Base-by-base conservation (phyloP, 192 early-diverging fungal genomes). In the Umbelopsis isabellina region DNA sequence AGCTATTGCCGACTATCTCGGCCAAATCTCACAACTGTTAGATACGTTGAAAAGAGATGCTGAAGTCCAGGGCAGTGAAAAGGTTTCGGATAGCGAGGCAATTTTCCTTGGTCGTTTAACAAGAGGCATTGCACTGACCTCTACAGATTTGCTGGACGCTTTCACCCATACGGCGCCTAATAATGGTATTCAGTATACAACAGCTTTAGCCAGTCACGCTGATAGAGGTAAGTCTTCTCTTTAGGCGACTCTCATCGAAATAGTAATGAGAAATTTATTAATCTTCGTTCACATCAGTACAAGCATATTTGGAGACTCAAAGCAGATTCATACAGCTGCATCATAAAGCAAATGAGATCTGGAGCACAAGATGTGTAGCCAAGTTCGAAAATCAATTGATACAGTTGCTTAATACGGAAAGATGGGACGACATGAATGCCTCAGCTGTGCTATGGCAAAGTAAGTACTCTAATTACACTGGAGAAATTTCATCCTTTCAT, bases 401-500 rank as follows among this genome's bases (percentile, higher is more conserved):
- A 30, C 23, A 66, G 15, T 69, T 70, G 15, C 65, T 86, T 44
- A 23, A n/a, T 3, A 68, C 66, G 6, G 61, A 76, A 0, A 68
- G 71, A 33, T 86, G 85, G 85, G 72, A 79, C 70, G 74, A 79
- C 46, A n/a, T 71, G 7, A 80, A 82, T 46, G 44, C 82, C 4
- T 47, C 81, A 21, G 68, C 75, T 5, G 66, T 81, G 33, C 64
- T 84, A 1, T 88, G 86, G 86, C 83, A 88, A 61, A 75, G 84
- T 76, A 81, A 49, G 70, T 69, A 75, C 25, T 37, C 58, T 11
- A 67, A 18, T 46, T 25, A 50, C 18, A 69, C 9, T 21, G 13
- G 5, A 16, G n/a, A 18, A 13, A 15, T 23, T 12, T 21, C 1
- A 22, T 8, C 6, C 18, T 35, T 10, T 30, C 15, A 4, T 30